A percentile compares a stretch with the other conserved stretches of the same genome.
Evolutionary conservation across 805 yeast species (phyloP).

Genomic region (Lipomyces mesembrius): DNA sequence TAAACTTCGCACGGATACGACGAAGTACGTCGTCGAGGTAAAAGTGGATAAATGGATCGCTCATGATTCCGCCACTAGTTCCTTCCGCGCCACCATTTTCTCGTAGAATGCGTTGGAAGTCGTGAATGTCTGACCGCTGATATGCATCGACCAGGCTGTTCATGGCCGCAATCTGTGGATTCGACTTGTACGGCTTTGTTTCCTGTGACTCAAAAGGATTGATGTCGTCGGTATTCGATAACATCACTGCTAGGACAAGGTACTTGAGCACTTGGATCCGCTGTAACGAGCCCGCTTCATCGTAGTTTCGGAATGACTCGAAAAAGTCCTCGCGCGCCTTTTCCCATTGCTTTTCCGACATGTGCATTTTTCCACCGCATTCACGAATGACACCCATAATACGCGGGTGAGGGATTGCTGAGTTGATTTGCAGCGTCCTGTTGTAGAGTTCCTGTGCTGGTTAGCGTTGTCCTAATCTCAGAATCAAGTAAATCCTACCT

Average conservation of each 20-base stretch:
- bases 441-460: conserved; percentile 52
- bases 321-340: conserved; percentile 60
- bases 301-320: conserved; percentile 62
- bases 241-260: conserved; percentile 62
- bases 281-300: conserved; percentile 67
- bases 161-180: conserved; percentile 44
- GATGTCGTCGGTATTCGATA: conserved; percentile 60
- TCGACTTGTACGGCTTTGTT: conserved; percentile 56
- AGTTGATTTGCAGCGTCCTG: conserved; percentile 54
- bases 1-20: conserved; percentile 41
- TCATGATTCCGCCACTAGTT: conserved; percentile 34
- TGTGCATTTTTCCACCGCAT: conserved; percentile 72
- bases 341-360: conserved; percentile 63
- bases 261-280: conserved; percentile 64
- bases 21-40: conserved; percentile 40
- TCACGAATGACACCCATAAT: conserved; percentile 76
- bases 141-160: conserved; percentile 47
- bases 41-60: conserved; percentile 38
- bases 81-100: conserved; percentile 29
- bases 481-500: conserved; percentile 10
- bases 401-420: conserved; percentile 76
- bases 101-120: conserved; percentile 35
- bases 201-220: conserved; percentile 77
- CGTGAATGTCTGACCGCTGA: conserved; percentile 38
- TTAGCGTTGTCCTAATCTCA: background rate